phyloP scores from a whole-genome alignment of 331 rosid genomes.

The Acacia pycnantha region DNA sequence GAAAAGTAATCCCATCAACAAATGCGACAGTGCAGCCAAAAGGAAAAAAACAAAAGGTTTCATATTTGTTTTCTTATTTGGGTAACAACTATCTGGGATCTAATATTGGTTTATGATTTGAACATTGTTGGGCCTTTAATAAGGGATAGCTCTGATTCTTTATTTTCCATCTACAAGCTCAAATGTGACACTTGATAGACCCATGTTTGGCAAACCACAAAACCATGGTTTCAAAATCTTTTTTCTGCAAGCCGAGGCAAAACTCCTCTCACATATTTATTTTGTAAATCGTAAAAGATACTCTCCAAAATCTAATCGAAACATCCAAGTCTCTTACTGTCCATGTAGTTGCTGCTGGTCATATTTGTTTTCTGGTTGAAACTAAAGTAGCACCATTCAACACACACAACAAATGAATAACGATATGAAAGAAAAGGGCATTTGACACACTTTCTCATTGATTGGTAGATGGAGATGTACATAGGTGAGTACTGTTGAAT shows the following conservation, averaged over 20 bases:
- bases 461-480: not conserved
- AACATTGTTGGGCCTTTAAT: not conserved
- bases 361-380: not conserved
- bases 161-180: not conserved
- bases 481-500: too few species aligned
- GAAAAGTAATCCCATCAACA: not conserved
- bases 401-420: not conserved
- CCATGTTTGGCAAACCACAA: too few species aligned
- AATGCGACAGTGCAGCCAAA: not conserved
- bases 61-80: not conserved
- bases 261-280: too few species aligned
- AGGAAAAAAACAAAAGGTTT: not conserved
- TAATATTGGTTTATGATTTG: not conserved
- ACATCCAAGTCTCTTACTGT: not conserved
- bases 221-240: too few species aligned
- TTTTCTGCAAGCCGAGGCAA: too few species aligned
- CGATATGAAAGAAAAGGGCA: not conserved
- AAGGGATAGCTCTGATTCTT: not conserved
- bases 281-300: too few species aligned
- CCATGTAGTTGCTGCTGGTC: not conserved
- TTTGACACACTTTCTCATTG: not conserved
- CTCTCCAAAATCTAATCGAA: too few species aligned
- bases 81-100: not conserved
- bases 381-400: not conserved
- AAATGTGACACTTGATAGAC: not conserved